phyloP scores from a whole-genome alignment of 2,329 filamentous ascomycete genomes.

The Gyromitra esculenta region DNA sequence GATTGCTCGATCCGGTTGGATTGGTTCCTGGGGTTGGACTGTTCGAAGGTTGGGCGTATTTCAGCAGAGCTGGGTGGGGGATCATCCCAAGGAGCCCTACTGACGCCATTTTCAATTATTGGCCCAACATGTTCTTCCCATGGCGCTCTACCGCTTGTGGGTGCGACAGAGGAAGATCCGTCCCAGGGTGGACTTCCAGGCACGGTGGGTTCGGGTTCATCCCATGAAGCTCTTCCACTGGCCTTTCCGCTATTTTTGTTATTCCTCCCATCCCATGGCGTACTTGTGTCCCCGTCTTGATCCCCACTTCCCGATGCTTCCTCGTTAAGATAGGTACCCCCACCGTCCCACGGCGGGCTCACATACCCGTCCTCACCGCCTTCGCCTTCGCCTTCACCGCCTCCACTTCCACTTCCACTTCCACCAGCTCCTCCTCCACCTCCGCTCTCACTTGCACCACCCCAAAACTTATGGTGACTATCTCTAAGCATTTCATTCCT shows the following conservation, averaged over 20 bases:
- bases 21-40: background rate
- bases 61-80: background rate
- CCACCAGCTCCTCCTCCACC: background rate
- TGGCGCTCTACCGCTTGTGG: background rate
- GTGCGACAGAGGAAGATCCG: background rate
- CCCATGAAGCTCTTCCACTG: background rate
- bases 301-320: too few species aligned
- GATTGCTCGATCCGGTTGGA: too few species aligned
- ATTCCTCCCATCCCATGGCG: background rate
- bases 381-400: background rate
- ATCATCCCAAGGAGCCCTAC: background rate
- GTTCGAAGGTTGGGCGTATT: background rate
- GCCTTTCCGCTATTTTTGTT: background rate
- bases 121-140: background rate
- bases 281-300: too few species aligned
- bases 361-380: background rate
- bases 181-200: background rate
- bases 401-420: background rate
- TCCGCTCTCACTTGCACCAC: background rate
- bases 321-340: background rate
- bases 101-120: too few species aligned
- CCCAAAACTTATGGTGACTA: too few species aligned
- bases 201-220: background rate
- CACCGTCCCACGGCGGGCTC: background rate
- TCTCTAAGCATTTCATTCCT: slow-evolving; percentile 18